Evolutionary conservation across 805 yeast species (phyloP).

Genomic region (Millerozyma miso): DNA sequence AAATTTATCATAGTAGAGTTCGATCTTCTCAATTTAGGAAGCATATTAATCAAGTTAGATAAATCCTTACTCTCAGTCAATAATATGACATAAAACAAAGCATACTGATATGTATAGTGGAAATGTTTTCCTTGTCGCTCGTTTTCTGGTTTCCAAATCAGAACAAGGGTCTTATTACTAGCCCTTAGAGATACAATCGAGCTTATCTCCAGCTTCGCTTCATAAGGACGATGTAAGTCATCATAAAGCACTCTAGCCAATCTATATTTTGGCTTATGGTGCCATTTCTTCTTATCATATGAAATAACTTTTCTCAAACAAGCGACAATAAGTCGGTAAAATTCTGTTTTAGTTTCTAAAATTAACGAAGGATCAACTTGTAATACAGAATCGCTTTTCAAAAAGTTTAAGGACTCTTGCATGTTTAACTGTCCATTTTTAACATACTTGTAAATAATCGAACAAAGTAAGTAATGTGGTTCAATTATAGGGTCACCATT

Average conservation of each 20-base stretch:
- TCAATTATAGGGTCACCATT: slow-evolving; percentile 62
- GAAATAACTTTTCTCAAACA: slow-evolving; percentile 45
- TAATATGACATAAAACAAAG: slow-evolving; percentile 57
- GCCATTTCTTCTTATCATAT: slow-evolving; percentile 85
- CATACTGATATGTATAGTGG: slow-evolving; percentile 67
- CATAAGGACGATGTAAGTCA: slow-evolving; percentile 46
- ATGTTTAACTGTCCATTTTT: slow-evolving; percentile 29
- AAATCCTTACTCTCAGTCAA: slow-evolving; percentile 53
- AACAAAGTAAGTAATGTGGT: slow-evolving; percentile 67
- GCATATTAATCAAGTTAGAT: slow-evolving; percentile 52
- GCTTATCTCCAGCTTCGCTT: slow-evolving; percentile 64
- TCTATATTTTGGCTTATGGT: slow-evolving; percentile 76
- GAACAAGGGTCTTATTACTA: slow-evolving; percentile 65
- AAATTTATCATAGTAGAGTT: slow-evolving; percentile 72
- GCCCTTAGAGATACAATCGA: slow-evolving; percentile 62
- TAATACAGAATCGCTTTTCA: slow-evolving; percentile 36
- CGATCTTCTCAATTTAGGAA: slow-evolving; percentile 72
- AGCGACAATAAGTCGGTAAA: slow-evolving; percentile 39
- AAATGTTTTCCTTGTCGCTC: slow-evolving; percentile 95
- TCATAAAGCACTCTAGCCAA: slow-evolving; percentile 59
- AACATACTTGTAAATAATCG: slow-evolving; percentile 55
- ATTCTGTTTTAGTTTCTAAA: slow-evolving; percentile 15
- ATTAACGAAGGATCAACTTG: not conserved
- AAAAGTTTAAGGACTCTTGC: slow-evolving; percentile 31
- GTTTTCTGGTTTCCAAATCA: slow-evolving; percentile 88